Conservation (phyloP, 805 yeast genomes). For the Schizosaccharomyces japonicus region DNA sequence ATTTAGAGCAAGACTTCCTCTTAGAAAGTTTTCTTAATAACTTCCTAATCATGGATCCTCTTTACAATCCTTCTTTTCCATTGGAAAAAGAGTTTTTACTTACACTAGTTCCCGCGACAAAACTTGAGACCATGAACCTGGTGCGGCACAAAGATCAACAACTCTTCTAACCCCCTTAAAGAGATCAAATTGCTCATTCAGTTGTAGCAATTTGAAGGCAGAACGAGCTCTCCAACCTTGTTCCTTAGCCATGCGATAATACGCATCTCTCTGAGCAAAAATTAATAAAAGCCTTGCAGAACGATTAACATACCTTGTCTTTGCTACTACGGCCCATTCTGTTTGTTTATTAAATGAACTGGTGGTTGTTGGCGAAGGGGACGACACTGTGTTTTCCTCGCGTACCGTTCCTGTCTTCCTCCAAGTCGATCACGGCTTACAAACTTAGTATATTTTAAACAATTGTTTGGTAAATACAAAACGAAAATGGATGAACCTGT, state of each 20-base stretch:
- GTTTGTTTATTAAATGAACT: no score
- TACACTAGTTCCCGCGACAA: conserved; percentile 35
- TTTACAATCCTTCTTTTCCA: no score
- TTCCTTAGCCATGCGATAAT: conserved; percentile 63
- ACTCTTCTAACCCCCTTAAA: conserved; percentile 53
- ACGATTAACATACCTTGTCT: conserved; percentile 7
- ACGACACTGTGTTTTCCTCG: no score
- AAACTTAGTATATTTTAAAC: no score
- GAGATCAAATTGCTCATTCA: conserved; percentile 72
- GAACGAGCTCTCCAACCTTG: conserved; percentile 96
- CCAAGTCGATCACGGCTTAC: no score
- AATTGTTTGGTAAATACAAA: no score
- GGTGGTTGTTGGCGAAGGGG: no score
- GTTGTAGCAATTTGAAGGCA: conserved; percentile 76
- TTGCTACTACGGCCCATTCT: conserved; percentile 7
- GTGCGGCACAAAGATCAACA: conserved; percentile 95
- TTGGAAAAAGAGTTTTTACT: conserved; percentile 13
- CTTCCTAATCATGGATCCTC: no score
- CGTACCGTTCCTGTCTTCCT: no score
- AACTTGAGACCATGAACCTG: conserved; percentile 97
- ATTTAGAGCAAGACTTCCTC: no score
- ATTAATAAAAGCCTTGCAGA: background rate
- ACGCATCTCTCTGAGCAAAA: background rate
- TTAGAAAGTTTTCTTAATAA: no score
- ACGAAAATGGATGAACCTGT: no score